Conservation (phyloP, 345 rosid genomes). For the Ceriops zippeliana region DNA sequence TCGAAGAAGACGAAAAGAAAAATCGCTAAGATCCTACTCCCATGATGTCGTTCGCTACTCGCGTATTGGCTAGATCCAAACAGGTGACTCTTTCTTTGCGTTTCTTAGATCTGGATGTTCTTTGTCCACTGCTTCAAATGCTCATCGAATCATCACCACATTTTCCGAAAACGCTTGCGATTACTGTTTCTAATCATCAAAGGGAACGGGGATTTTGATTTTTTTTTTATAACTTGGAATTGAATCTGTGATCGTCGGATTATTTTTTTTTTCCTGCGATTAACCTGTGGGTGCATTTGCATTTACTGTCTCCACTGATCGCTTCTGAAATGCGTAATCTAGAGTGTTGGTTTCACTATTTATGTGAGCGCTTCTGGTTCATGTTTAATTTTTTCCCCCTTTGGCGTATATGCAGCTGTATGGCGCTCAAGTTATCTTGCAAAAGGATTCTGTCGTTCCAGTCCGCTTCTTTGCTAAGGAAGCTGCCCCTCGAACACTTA, state of each 20-base stretch:
- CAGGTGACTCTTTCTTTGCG: conserved; percentile 42
- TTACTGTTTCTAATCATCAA: neutral
- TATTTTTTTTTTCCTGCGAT: neutral
- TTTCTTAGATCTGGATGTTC: neutral
- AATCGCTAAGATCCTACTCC: conserved; percentile 2
- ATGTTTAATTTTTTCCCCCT: neutral
- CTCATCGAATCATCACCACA: neutral
- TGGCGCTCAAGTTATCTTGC: conserved; percentile 42
- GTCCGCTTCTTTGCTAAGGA: conserved; percentile 72
- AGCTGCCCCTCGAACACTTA: conserved; percentile 60
- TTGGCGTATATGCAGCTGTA: conserved; percentile 46
- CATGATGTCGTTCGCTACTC: conserved; percentile 69
- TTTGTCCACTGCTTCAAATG: neutral
- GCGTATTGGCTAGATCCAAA: conserved; percentile 66
- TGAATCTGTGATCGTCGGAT: neutral
- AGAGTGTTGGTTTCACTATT: neutral
- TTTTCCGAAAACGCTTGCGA: neutral
- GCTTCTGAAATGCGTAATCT: neutral
- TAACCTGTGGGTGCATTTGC: neutral
- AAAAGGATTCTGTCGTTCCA: conserved; percentile 46
- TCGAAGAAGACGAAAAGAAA: conserved; percentile 1
- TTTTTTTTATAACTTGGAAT: neutral
- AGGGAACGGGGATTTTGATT: neutral
- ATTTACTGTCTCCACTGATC: neutral
- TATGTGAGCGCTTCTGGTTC: neutral